Evolutionary conservation across 1,284 basidiomycete species (phyloP).

Genomic region (Athelia sp.): DNA sequence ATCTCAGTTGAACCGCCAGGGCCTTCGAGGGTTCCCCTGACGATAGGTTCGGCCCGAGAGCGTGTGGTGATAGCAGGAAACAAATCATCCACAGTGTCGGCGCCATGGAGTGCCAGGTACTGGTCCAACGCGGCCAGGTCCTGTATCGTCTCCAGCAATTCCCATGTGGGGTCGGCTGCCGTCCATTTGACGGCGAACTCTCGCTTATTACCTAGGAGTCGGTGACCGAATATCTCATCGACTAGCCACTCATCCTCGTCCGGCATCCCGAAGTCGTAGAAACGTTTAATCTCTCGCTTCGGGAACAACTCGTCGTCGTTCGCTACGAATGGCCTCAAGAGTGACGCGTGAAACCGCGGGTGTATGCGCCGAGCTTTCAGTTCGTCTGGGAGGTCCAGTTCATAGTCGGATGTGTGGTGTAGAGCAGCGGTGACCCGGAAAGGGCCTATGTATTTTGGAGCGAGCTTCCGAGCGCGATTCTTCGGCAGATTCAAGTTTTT

Average conservation of each 20-base stretch:
- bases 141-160: conserved; percentile 8
- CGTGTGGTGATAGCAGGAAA: too few relatives aligned
- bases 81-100: too few relatives aligned
- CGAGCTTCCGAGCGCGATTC: conserved; percentile 22
- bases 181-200: conserved; percentile 14
- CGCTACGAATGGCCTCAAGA: conserved; percentile 16
- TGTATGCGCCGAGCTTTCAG: conserved; percentile 16
- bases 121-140: conserved; percentile 18
- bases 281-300: conserved; percentile 12
- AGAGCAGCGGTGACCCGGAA: conserved; percentile 15
- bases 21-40: too few relatives aligned
- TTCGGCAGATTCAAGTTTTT: conserved; percentile 28
- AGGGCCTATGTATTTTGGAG: conserved; percentile 27
- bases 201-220: conserved; percentile 10
- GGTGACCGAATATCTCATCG: conserved; percentile 14
- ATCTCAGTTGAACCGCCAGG: too few relatives aligned
- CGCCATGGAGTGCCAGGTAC: conserved; percentile 18
- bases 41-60: too few relatives aligned
- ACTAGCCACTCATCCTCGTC: conserved; percentile 19
- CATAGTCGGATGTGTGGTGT: conserved; percentile 15
- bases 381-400: conserved; percentile 19
- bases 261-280: too few relatives aligned
- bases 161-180: conserved; percentile 10
- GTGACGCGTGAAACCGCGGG: conserved; percentile 21
- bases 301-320: conserved; percentile 23